Conservation (phyloP, 2,329 filamentous ascomycete species). For the Hymenoscyphus linearis region DNA sequence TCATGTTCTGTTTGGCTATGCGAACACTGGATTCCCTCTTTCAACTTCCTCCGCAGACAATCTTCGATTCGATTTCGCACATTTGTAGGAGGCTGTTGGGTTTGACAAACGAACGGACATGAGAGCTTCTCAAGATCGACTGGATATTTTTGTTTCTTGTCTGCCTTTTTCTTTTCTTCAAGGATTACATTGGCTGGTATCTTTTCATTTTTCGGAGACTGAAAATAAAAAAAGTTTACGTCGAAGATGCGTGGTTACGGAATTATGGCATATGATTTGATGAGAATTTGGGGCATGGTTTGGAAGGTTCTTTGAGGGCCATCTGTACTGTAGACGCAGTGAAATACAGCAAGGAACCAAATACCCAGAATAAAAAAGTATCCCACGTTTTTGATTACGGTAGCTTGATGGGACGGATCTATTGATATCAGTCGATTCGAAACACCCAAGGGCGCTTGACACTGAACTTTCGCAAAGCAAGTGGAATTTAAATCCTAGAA, state of each 20-base stretch:
- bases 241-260: constrained; percentile 12
- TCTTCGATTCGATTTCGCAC: neutral
- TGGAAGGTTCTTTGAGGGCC: constrained; percentile 1
- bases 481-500: neutral
- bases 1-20: constrained; percentile 11
- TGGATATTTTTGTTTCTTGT: constrained; percentile 11
- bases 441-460: neutral
- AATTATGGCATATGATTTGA: constrained; percentile 23
- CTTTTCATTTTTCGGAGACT: neutral
- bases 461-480: neutral
- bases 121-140: constrained; percentile 9
- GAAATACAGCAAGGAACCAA: neutral
- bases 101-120: constrained; percentile 1
- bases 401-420: neutral
- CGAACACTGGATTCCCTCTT: neutral
- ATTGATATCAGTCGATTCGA: neutral
- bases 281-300: constrained; percentile 10
- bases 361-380: neutral
- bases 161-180: constrained; percentile 7
- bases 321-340: neutral
- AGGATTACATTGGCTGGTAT: constrained; percentile 3
- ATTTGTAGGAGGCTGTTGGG: constrained; percentile 9
- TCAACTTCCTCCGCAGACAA: constrained; percentile 9
- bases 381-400: neutral
- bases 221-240: constrained; percentile 4